These are phyloP conservation scores for Marchantia polymorpha DNA, from an alignment of 225 moss, liverwort and hornwort species.

Conservation along the genomic window DNA sequence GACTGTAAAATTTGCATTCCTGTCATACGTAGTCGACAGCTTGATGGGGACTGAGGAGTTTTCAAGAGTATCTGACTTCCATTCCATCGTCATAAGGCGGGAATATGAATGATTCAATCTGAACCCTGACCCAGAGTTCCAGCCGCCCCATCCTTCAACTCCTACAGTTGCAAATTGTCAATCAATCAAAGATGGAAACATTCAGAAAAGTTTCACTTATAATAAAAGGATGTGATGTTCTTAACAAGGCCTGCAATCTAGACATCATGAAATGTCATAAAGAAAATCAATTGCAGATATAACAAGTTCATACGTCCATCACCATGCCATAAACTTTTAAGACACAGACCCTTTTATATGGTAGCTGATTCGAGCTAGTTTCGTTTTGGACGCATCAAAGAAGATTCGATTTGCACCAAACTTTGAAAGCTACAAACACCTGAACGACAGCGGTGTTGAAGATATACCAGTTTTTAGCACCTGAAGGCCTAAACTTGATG, in stretches of 20 bases:
- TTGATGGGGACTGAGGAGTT: conserved; percentile 51
- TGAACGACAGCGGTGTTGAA: background rate
- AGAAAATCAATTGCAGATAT: too few relatives aligned
- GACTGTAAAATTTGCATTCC: conserved; percentile 50
- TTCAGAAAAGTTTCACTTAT: background rate
- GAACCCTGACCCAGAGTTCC: conserved; percentile 73
- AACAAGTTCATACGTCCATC: too few relatives aligned
- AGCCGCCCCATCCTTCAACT: conserved; percentile 39
- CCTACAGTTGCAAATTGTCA: conserved; percentile 12
- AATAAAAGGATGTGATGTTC: too few relatives aligned
- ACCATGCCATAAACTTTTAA: too few relatives aligned
- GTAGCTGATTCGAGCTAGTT: too few relatives aligned
- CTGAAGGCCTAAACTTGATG: background rate
- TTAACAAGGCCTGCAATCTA: too few relatives aligned
- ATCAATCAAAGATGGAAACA: conserved; percentile 20
- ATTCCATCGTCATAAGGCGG: conserved; percentile 60
- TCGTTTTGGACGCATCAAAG: too few relatives aligned
- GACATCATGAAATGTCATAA: too few relatives aligned
- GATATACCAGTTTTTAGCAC: conserved; percentile 23
- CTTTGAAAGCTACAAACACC: background rate
- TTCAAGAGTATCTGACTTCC: conserved; percentile 64
- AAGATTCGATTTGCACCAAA: too few relatives aligned
- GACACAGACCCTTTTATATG: too few relatives aligned
- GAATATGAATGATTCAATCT: conserved; percentile 73
- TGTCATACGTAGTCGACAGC: conserved; percentile 56